A percentile compares a stretch with the other conserved stretches of the same genome.
phyloP scores from a whole-genome alignment of 164 flowering plant species.

The Buxus sempervirens region DNA sequence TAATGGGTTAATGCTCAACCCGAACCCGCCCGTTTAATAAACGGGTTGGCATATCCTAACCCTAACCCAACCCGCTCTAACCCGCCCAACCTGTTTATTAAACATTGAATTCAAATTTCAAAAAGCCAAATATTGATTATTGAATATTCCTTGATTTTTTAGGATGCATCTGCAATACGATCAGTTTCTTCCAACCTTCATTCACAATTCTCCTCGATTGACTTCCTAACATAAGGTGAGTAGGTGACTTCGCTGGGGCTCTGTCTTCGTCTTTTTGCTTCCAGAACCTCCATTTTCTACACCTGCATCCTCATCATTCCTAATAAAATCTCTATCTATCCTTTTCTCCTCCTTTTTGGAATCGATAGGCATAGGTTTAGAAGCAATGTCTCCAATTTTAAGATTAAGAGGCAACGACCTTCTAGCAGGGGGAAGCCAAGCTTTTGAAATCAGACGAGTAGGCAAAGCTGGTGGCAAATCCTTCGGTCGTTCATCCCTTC shows the following conservation, averaged over 20 bases:
- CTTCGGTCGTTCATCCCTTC: constrained; percentile 58
- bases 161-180: constrained; percentile 16
- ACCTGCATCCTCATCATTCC: constrained; percentile 31
- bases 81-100: no score
- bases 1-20: no score
- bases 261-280: constrained; percentile 38
- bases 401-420: constrained; percentile 52
- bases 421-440: constrained; percentile 59
- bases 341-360: constrained; percentile 30
- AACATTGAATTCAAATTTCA: no score
- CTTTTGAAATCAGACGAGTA: constrained; percentile 64
- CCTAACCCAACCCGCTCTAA: no score
- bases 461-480: constrained; percentile 93
- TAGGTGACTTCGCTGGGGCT: constrained; percentile 38
- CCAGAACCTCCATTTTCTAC: constrained; percentile 38
- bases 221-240: constrained; percentile 30
- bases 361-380: constrained; percentile 10
- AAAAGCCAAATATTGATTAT: no score
- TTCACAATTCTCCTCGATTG: constrained; percentile 14
- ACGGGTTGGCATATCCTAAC: no score
- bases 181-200: constrained; percentile 16
- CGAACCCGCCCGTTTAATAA: no score
- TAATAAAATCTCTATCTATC: constrained; percentile 17
- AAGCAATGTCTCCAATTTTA: constrained; percentile 23
- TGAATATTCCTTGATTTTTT: no score